Conservation (phyloP, 73 alveolate species). For the Loxodes magnus region DNA sequence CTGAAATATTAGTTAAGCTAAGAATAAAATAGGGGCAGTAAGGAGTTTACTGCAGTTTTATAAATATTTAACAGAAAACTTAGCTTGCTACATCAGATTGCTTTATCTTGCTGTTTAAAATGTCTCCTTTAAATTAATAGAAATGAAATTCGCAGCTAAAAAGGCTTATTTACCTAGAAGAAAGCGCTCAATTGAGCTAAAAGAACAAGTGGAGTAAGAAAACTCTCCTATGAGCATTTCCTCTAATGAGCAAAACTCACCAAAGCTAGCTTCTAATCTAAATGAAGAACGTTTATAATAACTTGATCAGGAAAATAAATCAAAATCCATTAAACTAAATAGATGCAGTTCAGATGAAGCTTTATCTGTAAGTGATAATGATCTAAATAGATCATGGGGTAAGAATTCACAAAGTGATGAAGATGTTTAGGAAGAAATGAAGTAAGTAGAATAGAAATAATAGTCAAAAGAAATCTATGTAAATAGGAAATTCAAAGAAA, state of each 20-base stretch:
- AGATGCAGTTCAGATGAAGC: conserved; percentile 1
- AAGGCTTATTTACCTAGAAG: conserved; percentile 12
- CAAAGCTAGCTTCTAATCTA: not conserved
- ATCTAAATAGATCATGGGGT: not conserved
- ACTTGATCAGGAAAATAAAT: not conserved
- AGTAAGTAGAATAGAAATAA: not conserved
- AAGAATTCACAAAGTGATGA: not conserved
- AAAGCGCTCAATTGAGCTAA: not conserved
- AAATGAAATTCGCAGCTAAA: conserved; percentile 13
- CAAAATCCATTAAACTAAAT: not conserved
- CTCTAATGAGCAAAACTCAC: not conserved
- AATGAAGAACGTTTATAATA: not conserved
- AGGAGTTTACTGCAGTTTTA: no score
- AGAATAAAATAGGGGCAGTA: no score
- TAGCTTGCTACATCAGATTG: no score
- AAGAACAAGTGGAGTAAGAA: not conserved
- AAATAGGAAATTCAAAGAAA: conserved; percentile 2
- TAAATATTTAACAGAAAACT: no score
- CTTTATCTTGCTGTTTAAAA: no score
- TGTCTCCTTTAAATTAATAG: no score
- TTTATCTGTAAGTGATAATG: not conserved
- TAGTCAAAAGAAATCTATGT: not conserved
- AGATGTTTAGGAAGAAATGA: not conserved
- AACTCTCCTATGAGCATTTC: no score
- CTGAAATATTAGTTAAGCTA: no score